Conservation (phyloP, 1,284 basidiomycete genomes). For the Irpex rosettiformis region DNA sequence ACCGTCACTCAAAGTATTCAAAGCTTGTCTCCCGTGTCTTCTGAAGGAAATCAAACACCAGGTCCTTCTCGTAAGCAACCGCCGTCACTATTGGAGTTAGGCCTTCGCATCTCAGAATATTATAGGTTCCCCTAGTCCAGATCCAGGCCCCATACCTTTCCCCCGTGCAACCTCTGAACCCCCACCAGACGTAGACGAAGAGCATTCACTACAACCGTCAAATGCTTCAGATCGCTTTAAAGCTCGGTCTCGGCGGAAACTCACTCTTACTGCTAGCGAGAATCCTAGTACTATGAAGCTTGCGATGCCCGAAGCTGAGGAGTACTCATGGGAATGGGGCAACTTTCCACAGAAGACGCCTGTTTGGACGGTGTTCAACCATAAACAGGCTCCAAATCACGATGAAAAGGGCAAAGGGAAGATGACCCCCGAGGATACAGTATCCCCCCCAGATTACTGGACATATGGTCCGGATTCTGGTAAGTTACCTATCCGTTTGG, state of each 20-base stretch:
- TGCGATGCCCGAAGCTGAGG: conserved; percentile 34
- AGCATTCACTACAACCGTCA: neutral
- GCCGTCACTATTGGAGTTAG: neutral
- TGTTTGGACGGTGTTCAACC: conserved; percentile 48
- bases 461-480: neutral
- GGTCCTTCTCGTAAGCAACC: conserved; percentile 15
- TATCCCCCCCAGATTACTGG: conserved; percentile 4
- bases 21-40: neutral
- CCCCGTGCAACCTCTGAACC: conserved; percentile 58
- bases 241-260: conserved; percentile 7
- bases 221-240: conserved; percentile 13
- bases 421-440: conserved; percentile 14
- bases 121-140: conserved; percentile 16
- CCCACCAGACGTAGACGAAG: conserved; percentile 39
- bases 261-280: neutral
- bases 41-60: conserved; percentile 13
- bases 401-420: conserved; percentile 19
- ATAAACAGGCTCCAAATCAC: conserved; percentile 19
- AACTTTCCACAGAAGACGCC: conserved; percentile 79
- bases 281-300: conserved; percentile 11
- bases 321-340: conserved; percentile 87
- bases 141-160: conserved; percentile 28
- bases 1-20: conserved; percentile 28
- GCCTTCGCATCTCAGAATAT: neutral
- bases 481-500: conserved; percentile 2